Evolutionary conservation across 352 stramenopile species (phyloP), one percentile per base, ranked within the genome.

Genomic region (Pythium periplocum): DNA sequence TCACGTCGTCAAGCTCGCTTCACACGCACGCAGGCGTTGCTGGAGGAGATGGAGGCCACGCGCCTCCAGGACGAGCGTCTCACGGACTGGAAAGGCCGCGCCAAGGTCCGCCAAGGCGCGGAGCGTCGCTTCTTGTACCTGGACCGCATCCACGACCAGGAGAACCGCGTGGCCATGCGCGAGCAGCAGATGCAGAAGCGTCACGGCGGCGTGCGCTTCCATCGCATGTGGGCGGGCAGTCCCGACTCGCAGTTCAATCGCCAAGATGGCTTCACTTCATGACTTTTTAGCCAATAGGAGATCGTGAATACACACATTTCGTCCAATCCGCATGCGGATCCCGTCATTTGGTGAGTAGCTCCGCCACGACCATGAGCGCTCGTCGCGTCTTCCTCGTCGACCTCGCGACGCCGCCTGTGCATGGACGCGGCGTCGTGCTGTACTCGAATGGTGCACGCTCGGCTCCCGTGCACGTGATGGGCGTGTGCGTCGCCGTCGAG

Each of bases 201-300:
- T 37, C 64, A 88, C 57, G 78, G 83, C 32, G 78, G 83, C 50
- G 64, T 66, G 35, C 73, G 60, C 44, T 90, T 78, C 57, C 72
- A 88, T 45, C 77, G 77, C 51, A 93, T 93, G 78, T 91, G 83
- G 83, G 75, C 83, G 1, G 81, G 81, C 48, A 92, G 81, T 33
- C 59, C 71, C 7, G 77, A 93, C 34, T 90, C 77, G 30, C 81
- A 88, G 56, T 90, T 92, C 46, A 88, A 88, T 49, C 61, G 54
- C 51, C 55, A 26, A 26, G 17, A 26, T 26, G 17, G 17, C 17
- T 26, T 26, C 17, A 26, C 17, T 26, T 26, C 17, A 26, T 26
- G 4, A 8, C 36, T 35, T 65, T 57, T 45, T 41, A 53, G 34
- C 58, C 45, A 65, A 65, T 65, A 64, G 40, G 44, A 52, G n/a